Evolutionary conservation across 768 basidiomycete genomes (phyloP), one percentile per base, ranked within the genome.

Genomic region (Basidioascus undulatus): DNA sequence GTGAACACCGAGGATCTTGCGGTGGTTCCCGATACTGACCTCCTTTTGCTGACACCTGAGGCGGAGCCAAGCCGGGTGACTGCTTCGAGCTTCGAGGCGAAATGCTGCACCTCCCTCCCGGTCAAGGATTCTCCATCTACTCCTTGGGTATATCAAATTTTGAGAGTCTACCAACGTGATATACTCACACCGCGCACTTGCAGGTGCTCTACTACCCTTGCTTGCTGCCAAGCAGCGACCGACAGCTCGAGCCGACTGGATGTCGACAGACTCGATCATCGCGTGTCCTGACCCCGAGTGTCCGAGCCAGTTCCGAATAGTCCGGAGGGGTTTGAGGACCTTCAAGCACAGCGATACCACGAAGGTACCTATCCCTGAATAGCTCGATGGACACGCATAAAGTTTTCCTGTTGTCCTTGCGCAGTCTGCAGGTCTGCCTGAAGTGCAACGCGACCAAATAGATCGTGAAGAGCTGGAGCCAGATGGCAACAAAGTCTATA

Each of bases 261-360:
- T 76, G 67, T 59, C 69, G 5, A 70, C 71, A 1, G 74, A 76
- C 44, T 64, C 62, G 0, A 67, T 72, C 47, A 55, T 76, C 23
- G 72, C 72, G 0, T 76, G 73, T 48, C 74, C 72, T 0, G 74
- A 75, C 51, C 73, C 74, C 2, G 56, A 71, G 42, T 76, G 74
- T 55, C 65, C 61, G 33, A 72, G 72, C 4, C 57, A 61, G 10
- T 48, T 74, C 53, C 64, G 55, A 47, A 70, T 76, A 16, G 55
- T 54, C 7, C 60, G 72, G 39, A 66, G 62, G 1, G 66, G 66
- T 3, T 33, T 65, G 39, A 56, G 73, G 42, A 64, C 56, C 9
- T 75, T 76, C 52, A 64, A 58, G 11, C 70, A 70, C 51, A 60
- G 60, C 0, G 67, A 71, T 24, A 65, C 65, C 9, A 73, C 72